Percentiles rank a stretch among this genome's conserved stretches.
phyloP scores from a whole-genome alignment of 768 basidiomycete species.

The Boletus tylopilopsis region DNA sequence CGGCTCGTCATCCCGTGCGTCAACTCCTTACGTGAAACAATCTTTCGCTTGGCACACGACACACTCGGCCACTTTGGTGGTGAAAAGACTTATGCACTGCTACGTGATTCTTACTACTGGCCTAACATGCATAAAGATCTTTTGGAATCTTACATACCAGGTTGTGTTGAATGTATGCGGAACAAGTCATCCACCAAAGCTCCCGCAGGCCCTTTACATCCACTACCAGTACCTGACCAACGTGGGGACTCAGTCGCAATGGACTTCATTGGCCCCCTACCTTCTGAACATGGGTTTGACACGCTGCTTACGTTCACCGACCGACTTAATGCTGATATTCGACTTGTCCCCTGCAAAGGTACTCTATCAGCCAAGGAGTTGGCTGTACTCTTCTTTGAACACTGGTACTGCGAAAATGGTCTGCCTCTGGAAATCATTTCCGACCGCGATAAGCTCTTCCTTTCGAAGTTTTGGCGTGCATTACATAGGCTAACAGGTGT shows the following conservation, averaged over 20 bases:
- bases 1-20: neutral
- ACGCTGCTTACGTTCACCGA: slow-evolving; percentile 26
- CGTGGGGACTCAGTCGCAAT: neutral
- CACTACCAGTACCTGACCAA: neutral
- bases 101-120: neutral
- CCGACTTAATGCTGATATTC: slow-evolving; percentile 21
- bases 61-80: neutral
- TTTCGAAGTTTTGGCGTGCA: slow-evolving; percentile 22
- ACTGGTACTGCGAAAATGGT: slow-evolving; percentile 21
- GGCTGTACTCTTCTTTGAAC: neutral
- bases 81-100: neutral
- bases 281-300: slow-evolving; percentile 24
- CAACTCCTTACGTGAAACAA: fast-evolving
- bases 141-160: neutral
- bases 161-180: neutral
- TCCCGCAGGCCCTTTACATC: neutral
- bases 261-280: neutral
- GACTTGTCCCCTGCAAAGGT: neutral
- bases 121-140: neutral
- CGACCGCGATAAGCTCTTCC: slow-evolving; percentile 27
- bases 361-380: neutral
- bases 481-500: slow-evolving; percentile 9
- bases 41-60: neutral
- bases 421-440: slow-evolving; percentile 12
- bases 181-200: neutral